Evolutionary conservation across 805 yeast species (phyloP).

Genomic region (Yamadazyma sp.): DNA sequence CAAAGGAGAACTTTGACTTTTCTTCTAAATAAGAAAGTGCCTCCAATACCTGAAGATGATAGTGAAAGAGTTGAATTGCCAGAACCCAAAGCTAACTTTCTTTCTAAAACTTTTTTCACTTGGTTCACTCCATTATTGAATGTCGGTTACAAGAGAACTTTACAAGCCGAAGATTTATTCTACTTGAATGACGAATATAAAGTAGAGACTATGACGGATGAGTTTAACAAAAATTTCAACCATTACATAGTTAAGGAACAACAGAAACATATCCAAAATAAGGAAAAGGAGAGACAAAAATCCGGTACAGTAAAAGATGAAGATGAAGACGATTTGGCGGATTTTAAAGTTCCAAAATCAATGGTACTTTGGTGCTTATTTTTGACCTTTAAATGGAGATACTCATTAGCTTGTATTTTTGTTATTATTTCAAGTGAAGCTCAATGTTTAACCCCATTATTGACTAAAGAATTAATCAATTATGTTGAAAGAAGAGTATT

Average conservation of each 20-base stretch:
- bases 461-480: constrained; percentile 33
- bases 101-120: constrained; percentile 52
- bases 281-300: constrained; percentile 22
- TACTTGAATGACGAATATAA: constrained; percentile 31
- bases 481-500: constrained; percentile 29
- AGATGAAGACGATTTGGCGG: constrained; percentile 25
- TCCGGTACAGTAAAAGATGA: constrained; percentile 2
- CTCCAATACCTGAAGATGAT: constrained; percentile 50
- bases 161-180: constrained; percentile 61
- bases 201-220: constrained; percentile 28
- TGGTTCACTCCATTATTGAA: constrained; percentile 65
- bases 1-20: constrained; percentile 35
- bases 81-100: constrained; percentile 29
- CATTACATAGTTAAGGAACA: constrained; percentile 20
- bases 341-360: constrained; percentile 26
- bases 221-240: constrained; percentile 21
- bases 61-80: constrained; percentile 52
- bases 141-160: constrained; percentile 70
- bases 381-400: constrained; percentile 10
- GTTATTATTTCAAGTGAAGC: constrained; percentile 25
- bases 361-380: constrained; percentile 7
- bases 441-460: constrained; percentile 33
- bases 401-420: constrained; percentile 22
- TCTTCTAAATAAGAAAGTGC: constrained; percentile 39
- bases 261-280: constrained; percentile 19